Percentiles rank a stretch among this genome's conserved stretches.
These are phyloP conservation scores for Ophiocordyceps unilateralis DNA, from an alignment of 2,329 filamentous ascomycete species.

Conservation along the genomic window DNA sequence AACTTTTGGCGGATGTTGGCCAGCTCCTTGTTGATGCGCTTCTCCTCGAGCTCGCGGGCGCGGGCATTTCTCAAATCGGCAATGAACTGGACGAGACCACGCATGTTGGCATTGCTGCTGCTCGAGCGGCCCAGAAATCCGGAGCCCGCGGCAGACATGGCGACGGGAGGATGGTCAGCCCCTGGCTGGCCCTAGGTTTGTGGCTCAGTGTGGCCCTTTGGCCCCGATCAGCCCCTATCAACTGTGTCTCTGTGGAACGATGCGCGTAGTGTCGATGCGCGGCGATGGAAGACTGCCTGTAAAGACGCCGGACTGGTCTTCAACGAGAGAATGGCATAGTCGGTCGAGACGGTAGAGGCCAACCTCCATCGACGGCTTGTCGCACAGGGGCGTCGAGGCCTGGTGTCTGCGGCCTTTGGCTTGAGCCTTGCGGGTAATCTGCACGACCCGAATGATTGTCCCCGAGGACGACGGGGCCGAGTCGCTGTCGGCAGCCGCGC, in stretches of 20 bases:
- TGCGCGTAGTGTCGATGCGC: background rate
- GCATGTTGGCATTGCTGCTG: constrained; percentile 50
- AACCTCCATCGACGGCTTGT: constrained; percentile 9
- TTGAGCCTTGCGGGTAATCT: no score
- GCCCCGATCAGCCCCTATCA: no score
- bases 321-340: constrained; percentile 17
- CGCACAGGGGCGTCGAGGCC: background rate
- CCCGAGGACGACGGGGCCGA: no score
- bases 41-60: constrained; percentile 91
- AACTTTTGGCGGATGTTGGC: constrained; percentile 98
- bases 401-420: background rate
- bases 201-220: no score
- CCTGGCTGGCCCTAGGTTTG: no score
- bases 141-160: constrained; percentile 38
- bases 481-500: no score
- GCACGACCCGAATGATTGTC: no score
- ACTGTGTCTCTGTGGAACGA: no score
- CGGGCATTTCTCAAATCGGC: constrained; percentile 89
- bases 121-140: constrained; percentile 51
- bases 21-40: constrained; percentile 97
- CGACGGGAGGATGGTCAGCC: constrained; percentile 7
- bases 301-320: background rate
- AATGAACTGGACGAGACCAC: constrained; percentile 92
- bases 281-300: no score
- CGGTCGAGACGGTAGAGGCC: constrained; percentile 7